phyloP scores from a whole-genome alignment of 1,284 basidiomycete genomes.

The Sanghuangporus baumii region DNA sequence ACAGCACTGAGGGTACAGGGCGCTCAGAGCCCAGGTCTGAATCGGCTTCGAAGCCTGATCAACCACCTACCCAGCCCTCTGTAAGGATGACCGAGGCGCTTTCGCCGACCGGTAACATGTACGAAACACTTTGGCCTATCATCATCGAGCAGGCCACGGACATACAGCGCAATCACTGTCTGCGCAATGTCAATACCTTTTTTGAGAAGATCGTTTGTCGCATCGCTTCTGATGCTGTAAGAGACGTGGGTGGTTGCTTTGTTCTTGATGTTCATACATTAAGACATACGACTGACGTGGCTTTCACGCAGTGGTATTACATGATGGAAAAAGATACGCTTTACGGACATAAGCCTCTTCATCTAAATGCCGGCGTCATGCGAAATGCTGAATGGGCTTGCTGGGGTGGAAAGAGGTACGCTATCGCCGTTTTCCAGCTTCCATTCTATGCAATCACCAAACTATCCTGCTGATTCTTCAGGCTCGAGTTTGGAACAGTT shows the following conservation, averaged over 20 bases:
- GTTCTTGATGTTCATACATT: too few relatives aligned
- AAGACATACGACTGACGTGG: background rate
- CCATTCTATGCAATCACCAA: background rate
- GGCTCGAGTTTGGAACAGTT: too few relatives aligned
- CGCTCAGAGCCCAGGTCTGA: too few relatives aligned
- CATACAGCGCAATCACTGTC: background rate
- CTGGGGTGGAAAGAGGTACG: background rate
- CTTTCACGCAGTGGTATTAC: background rate
- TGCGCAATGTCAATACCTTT: background rate
- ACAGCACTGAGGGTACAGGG: too few relatives aligned
- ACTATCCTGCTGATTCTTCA: too few relatives aligned
- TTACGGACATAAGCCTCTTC: background rate
- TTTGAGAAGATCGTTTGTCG: background rate
- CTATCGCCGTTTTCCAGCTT: background rate
- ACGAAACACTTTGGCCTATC: background rate
- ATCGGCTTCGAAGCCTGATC: too few relatives aligned
- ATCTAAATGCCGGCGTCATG: background rate
- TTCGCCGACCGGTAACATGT: background rate
- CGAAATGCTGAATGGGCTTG: background rate
- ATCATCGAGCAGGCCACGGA: background rate
- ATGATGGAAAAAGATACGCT: background rate
- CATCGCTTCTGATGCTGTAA: background rate
- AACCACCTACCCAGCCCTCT: background rate
- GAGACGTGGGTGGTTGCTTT: background rate
- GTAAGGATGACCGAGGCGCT: background rate